A percentile compares a stretch with the other conserved stretches of the same genome.
Conservation (phyloP, 192 early-diverging fungal species). For the Phlyctochytrium arcticum region DNA sequence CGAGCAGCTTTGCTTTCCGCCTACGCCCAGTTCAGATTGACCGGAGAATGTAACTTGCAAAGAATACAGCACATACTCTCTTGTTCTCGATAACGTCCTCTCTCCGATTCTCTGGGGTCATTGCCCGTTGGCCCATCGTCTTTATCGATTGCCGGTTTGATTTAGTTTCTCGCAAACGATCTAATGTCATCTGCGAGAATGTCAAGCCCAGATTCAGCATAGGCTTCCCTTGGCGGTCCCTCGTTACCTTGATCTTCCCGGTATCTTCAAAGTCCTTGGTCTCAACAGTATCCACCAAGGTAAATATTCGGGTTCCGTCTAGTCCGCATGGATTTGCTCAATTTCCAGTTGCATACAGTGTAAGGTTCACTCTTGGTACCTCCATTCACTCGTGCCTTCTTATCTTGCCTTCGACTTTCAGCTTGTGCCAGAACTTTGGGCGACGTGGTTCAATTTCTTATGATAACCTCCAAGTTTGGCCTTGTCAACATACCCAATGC, state of each 20-base stretch:
- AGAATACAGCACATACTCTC: not conserved
- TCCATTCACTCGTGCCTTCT: constrained; percentile 13
- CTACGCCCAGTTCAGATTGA: not conserved
- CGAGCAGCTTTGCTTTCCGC: constrained; percentile 18
- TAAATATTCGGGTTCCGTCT: not conserved
- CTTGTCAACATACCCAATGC: constrained; percentile 11
- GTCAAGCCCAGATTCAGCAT: no score
- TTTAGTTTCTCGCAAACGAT: not conserved
- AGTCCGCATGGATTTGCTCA: not conserved
- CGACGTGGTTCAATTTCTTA: not conserved
- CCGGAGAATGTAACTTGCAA: not conserved
- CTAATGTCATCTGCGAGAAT: not conserved
- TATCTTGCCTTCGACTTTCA: not conserved
- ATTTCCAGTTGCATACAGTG: not conserved
- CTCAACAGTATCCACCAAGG: constrained; percentile 13
- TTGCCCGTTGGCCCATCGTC: not conserved
- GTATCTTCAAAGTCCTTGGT: constrained; percentile 8
- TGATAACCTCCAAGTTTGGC: not conserved
- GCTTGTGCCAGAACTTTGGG: constrained; percentile 15
- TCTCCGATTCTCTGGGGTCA: not conserved
- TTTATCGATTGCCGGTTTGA: constrained; percentile 5
- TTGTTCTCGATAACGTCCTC: not conserved
- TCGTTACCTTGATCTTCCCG: not conserved
- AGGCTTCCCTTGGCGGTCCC: no score
- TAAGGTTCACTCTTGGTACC: not conserved